Evolutionary conservation across 768 basidiomycete genomes (phyloP), one percentile per base, ranked within the genome.

Genomic region (Amanita brunnescens): DNA sequence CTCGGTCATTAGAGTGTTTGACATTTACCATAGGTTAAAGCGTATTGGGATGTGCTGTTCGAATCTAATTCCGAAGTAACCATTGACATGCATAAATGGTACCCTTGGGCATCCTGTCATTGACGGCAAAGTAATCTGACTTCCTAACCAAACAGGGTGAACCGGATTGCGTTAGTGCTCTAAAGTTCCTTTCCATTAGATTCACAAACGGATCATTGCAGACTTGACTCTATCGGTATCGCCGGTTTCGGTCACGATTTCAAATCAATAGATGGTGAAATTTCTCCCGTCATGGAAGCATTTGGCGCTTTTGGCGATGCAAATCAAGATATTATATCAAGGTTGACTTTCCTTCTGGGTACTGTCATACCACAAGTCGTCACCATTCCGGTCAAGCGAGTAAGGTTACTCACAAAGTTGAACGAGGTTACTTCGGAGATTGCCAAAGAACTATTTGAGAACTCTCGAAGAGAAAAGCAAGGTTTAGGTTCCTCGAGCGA

Each of bases 161-260:
- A 74, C 57, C 65, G 64, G 40, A 62, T 76, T 4, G 69, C 76
- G 75, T 74, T 58, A 43, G 71, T 54, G 44, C 18, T 14, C 23
- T 12, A 16, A 6, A 9, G 10, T 18, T 44, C 43, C 35, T 20
- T 20, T 24, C 30, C n/a, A 40, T 13, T 21, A n/a, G 12, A 41
- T 29, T 16, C 26, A 2, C 18, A 21, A 21, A 33, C n/a, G n/a
- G 2, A 37, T 40, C 38, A 14, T 33, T 26, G 18, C 7, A 77
- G 76, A 5, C 58, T 80, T 5, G 79, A 80, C 52, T 68, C 59
- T 14, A 68, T 80, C 32, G 76, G 78, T 7, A 65, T 73, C 21
- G 73, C 74, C 2, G 72, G 72, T 0, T 79, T 79, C 54, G 70
- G 70, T n/a, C 70, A 79, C 23, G 67, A 80, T 57, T 83, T 83